Conservation (phyloP, 768 basidiomycete genomes). For the Auriscalpium microsporum region DNA sequence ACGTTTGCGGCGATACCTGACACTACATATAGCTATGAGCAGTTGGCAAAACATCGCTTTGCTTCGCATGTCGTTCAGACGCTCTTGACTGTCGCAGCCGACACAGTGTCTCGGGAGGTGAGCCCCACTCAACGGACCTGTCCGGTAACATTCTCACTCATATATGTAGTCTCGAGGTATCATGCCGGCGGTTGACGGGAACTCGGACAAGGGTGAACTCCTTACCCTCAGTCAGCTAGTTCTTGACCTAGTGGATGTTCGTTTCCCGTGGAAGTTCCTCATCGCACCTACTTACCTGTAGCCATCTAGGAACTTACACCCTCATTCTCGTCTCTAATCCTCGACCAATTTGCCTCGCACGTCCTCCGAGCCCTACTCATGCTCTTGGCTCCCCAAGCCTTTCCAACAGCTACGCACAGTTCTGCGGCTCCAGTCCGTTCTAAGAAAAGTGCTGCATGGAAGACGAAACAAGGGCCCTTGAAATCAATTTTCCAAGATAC, state of each 20-base stretch:
- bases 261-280: slow-evolving; percentile 11
- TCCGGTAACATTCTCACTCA: neutral
- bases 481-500: slow-evolving; percentile 62
- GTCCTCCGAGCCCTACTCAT: slow-evolving; percentile 74
- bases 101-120: slow-evolving; percentile 67
- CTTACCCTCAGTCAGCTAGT: slow-evolving; percentile 56
- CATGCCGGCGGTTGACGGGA: slow-evolving; percentile 36
- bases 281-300: neutral
- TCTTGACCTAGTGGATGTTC: slow-evolving; percentile 56
- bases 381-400: slow-evolving; percentile 58
- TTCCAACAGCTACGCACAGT: slow-evolving; percentile 26
- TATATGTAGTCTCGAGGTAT: slow-evolving; percentile 42
- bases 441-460: slow-evolving; percentile 78
- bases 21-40: slow-evolving; percentile 42
- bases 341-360: slow-evolving; percentile 88
- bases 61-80: slow-evolving; percentile 96
- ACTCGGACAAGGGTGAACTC: slow-evolving; percentile 53
- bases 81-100: slow-evolving; percentile 55
- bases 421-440: slow-evolving; percentile 51
- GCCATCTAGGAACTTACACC: slow-evolving; percentile 59
- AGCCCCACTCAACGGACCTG: slow-evolving; percentile 5
- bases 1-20: neutral
- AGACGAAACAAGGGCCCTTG: slow-evolving; percentile 72
- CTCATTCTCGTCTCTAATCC: slow-evolving; percentile 52
- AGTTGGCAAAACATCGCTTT: slow-evolving; percentile 72